These are phyloP conservation scores for Candida pseudoviswanathii DNA, from an alignment of 1,139 yeast species.

Conservation along the genomic window DNA sequence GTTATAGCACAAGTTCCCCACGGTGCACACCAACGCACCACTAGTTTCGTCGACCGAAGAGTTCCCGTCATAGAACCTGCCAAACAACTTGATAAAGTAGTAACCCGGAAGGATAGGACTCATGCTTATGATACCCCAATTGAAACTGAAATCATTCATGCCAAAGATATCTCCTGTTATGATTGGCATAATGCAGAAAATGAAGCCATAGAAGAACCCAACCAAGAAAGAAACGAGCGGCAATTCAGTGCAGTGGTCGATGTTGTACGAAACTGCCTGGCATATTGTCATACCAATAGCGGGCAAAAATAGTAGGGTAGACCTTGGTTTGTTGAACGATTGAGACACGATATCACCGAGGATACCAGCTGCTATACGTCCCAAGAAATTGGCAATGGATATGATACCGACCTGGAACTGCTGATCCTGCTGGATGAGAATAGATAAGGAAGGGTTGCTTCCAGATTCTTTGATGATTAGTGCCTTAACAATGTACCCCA, in stretches of 20 bases:
- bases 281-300: conserved; percentile 40
- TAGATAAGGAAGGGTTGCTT: conserved; percentile 19
- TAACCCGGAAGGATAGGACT: conserved; percentile 58
- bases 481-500: conserved; percentile 62
- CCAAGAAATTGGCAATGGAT: conserved; percentile 56
- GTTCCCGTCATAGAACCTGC: conserved; percentile 51
- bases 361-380: conserved; percentile 54
- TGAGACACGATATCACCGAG: conserved; percentile 53
- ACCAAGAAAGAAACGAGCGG: conserved; percentile 44
- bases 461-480: conserved; percentile 29
- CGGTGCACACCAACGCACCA: conserved; percentile 29
- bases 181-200: conserved; percentile 58
- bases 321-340: conserved; percentile 43
- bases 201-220: conserved; percentile 60
- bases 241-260: conserved; percentile 31
- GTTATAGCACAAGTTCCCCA: conserved; percentile 47
- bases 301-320: conserved; percentile 51
- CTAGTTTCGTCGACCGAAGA: conserved; percentile 18
- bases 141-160: conserved; percentile 52
- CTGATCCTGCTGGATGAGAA: conserved; percentile 48
- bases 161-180: conserved; percentile 63
- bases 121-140: conserved; percentile 59
- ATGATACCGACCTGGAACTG: conserved; percentile 59
- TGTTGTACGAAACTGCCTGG: conserved; percentile 42
- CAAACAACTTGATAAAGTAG: conserved; percentile 53